Evolutionary conservation across 306 rosid genomes (phyloP).

Genomic region (Cicer arietinum): DNA sequence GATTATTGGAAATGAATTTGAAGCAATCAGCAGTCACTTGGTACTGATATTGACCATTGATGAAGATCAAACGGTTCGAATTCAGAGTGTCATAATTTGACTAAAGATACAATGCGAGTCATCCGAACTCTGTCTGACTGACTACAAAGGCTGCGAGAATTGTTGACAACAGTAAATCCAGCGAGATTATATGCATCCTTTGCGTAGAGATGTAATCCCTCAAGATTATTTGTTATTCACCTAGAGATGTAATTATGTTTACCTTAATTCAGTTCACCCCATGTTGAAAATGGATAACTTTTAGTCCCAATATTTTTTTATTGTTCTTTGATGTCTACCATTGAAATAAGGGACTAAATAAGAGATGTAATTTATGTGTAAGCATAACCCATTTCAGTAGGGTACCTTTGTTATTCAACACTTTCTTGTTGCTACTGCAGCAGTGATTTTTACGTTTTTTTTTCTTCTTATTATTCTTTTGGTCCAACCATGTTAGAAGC

Average conservation of each 20-base stretch:
- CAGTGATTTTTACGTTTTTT: neutral
- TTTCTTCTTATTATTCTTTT: neutral
- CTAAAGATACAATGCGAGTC: neutral
- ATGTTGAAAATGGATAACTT: conserved; percentile 39
- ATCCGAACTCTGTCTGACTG: neutral
- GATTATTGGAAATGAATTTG: conserved; percentile 11
- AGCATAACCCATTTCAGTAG: conserved; percentile 7
- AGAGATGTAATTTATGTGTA: conserved; percentile 37
- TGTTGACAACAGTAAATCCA: neutral
- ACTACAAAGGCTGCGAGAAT: too few relatives aligned
- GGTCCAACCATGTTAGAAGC: neutral
- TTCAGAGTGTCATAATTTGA: neutral
- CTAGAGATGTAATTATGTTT: conserved; percentile 48
- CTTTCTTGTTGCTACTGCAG: neutral
- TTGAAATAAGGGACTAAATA: conserved; percentile 30
- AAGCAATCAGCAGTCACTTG: neutral
- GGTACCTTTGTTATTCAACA: neutral
- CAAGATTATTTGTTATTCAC: conserved; percentile 3
- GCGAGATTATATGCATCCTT: neutral
- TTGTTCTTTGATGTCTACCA: conserved; percentile 2
- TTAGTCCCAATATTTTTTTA: conserved; percentile 24
- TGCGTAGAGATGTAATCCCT: neutral
- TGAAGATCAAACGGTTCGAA: neutral
- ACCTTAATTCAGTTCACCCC: conserved; percentile 29
- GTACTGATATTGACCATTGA: conserved; percentile 5